Evolutionary conservation across 139 green algal genomes (phyloP).

Genomic region (Coccomyxa sp.): DNA sequence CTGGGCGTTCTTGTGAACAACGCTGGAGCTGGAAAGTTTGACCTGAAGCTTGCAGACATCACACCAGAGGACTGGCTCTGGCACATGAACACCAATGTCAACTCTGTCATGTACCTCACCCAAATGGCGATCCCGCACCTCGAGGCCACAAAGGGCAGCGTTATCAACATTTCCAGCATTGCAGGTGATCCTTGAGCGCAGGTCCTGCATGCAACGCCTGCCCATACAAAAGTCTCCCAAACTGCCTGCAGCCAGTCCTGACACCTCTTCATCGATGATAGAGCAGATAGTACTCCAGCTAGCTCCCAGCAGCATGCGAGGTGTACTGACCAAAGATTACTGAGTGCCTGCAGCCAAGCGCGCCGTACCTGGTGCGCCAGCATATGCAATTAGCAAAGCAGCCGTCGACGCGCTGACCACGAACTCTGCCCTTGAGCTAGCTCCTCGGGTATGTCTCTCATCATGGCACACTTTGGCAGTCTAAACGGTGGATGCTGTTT

Average conservation of each 20-base stretch:
- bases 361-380: not conserved
- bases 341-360: too few species aligned
- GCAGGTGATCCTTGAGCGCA: too few species aligned
- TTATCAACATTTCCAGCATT: constrained; percentile 6
- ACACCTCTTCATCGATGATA: too few species aligned
- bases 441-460: not conserved
- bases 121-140: not conserved
- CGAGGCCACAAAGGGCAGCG: not conserved
- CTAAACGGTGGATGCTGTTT: too few species aligned
- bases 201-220: too few species aligned
- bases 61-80: constrained; percentile 1
- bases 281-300: too few species aligned
- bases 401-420: not conserved
- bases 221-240: too few species aligned
- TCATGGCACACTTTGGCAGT: not conserved
- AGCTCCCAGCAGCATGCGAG: too few species aligned
- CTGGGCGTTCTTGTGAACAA: constrained; percentile 6
- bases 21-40: not conserved
- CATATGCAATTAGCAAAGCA: not conserved
- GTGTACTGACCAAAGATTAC: too few species aligned
- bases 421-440: not conserved
- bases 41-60: not conserved
- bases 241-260: too few species aligned
- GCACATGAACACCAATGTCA: not conserved
- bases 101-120: not conserved